Conservation (phyloP, 2,329 filamentous ascomycete genomes). For the Dendrostoma leiphaemia region DNA sequence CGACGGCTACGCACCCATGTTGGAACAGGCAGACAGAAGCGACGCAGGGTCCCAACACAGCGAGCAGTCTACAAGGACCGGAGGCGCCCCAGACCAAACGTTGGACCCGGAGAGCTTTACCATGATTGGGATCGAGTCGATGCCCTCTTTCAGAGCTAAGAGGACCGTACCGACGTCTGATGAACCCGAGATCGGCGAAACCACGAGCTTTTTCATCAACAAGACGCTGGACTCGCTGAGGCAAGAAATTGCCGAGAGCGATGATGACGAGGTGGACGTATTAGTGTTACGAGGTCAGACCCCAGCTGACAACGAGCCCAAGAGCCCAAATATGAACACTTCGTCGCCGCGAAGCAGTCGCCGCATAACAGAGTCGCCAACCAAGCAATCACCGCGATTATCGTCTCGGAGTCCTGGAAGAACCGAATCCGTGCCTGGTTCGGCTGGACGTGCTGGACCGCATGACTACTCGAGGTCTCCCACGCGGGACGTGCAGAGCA, state of each 20-base stretch:
- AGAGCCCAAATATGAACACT: not conserved
- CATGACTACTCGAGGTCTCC: not conserved
- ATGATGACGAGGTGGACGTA: conserved; percentile 17
- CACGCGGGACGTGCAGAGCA: not conserved
- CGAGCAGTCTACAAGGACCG: conserved; percentile 11
- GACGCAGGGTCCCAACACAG: conserved; percentile 23
- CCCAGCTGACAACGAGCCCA: not conserved
- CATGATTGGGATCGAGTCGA: conserved; percentile 57
- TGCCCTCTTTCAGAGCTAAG: conserved; percentile 48
- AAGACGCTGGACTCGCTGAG: conserved; percentile 51
- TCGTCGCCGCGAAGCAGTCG: not conserved
- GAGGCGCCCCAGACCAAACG: conserved; percentile 27
- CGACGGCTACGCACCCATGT: conserved; percentile 9
- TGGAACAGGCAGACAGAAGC: conserved; percentile 22
- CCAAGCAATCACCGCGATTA: not conserved
- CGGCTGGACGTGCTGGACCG: not conserved
- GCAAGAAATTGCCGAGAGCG: conserved; percentile 29
- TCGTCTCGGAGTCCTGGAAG: not conserved
- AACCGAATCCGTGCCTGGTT: not conserved
- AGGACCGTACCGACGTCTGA: conserved; percentile 33
- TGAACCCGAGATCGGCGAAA: conserved; percentile 50
- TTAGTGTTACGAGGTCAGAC: conserved; percentile 11
- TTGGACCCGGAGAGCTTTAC: conserved; percentile 51
- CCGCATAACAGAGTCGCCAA: not conserved
- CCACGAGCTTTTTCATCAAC: conserved; percentile 56